Percentiles rank a stretch among this genome's conserved stretches.
Conservation (phyloP, 129 eudicot genomes). For the Flaveria robusta region DNA sequence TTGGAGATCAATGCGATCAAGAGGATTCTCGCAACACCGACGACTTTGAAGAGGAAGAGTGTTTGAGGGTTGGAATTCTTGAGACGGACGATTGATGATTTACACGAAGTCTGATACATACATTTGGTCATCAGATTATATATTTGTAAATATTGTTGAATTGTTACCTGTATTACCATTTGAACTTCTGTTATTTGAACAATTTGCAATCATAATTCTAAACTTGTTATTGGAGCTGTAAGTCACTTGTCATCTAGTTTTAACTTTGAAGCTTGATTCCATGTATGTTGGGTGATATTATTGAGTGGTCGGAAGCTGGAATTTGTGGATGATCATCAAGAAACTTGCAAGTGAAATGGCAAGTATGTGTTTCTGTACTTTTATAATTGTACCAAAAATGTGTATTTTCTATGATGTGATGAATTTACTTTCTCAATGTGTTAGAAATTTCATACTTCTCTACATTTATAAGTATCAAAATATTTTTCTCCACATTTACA, state of each 20-base stretch:
- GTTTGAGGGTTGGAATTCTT: conserved; percentile 6
- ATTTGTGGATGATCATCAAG: background rate
- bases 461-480: no score
- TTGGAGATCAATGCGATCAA: conserved; percentile 52
- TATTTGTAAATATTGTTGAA: conserved; percentile 16
- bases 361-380: no score
- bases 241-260: background rate
- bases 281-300: background rate
- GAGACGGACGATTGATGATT: background rate
- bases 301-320: background rate
- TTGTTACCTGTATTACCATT: conserved; percentile 1
- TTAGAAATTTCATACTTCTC: no score
- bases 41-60: conserved; percentile 31
- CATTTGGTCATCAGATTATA: background rate
- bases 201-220: background rate
- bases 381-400: no score
- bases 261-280: background rate
- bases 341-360: no score
- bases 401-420: no score
- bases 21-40: conserved; percentile 60
- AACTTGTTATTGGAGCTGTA: background rate
- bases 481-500: no score
- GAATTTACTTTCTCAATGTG: no score
- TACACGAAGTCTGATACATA: conserved; percentile 2
- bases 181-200: conserved; percentile 5